phyloP scores from a whole-genome alignment of 2,329 filamentous ascomycete species.

The Taxawa tesnikishii region DNA sequence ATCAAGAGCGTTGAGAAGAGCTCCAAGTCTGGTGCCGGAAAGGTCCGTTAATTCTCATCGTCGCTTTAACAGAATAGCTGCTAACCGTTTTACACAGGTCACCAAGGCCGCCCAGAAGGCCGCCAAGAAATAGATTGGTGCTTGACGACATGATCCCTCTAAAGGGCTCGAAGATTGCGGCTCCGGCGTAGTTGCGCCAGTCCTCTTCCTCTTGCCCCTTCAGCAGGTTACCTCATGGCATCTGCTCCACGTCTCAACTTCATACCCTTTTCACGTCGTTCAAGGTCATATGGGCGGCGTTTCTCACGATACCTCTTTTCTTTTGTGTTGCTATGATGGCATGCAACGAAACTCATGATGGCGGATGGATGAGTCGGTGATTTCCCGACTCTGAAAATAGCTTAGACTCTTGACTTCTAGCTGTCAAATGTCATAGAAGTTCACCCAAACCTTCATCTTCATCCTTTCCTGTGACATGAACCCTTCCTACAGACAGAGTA shows the following conservation, averaged over 20 bases:
- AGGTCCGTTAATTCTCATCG: conserved; percentile 25
- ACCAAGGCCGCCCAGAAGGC: conserved; percentile 20
- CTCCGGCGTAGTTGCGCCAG: background rate
- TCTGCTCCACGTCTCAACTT: background rate
- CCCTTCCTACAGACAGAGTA: no score
- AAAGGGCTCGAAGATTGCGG: background rate
- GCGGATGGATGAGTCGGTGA: background rate
- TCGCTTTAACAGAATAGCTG: background rate
- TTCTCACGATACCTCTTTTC: conserved; percentile 6
- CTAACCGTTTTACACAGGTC: conserved; percentile 2
- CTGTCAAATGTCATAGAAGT: background rate
- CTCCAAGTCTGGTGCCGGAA: conserved; percentile 34
- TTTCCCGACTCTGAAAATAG: background rate
- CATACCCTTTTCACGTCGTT: background rate
- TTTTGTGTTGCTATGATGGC: background rate
- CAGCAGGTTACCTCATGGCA: background rate
- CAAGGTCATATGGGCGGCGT: conserved; percentile 6
- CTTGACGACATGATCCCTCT: background rate
- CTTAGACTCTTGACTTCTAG: background rate
- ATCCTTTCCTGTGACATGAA: no score
- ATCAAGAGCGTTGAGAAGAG: conserved; percentile 25
- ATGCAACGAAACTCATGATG: background rate
- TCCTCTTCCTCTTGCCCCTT: background rate
- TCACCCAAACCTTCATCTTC: no score
- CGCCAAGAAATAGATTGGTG: conserved; percentile 25